Base-by-base conservation (phyloP, 257 asterid species). In the Galeopsis tetrahit region DNA sequence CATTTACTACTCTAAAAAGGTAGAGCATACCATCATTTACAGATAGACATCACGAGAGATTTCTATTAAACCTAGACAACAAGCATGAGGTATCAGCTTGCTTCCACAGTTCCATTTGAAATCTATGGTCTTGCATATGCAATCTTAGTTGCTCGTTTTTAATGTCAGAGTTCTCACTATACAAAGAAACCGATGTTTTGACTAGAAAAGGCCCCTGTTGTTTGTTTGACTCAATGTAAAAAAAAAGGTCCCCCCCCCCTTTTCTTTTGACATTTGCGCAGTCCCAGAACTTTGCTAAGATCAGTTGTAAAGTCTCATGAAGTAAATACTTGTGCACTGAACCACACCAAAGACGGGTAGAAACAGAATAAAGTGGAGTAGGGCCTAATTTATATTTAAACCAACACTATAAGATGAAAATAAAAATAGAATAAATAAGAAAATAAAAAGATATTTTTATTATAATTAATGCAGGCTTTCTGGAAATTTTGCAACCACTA, bases 401-500 rank as follows among this genome's bases (percentile, higher is more conserved):
- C 40, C 49, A 53, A 40, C 53, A 46, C 3, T 33, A 51, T 31
- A 21, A 33, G 15, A 63, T 42, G 15, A 71, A 43, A 35, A 17
- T 15, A 21, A 9, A 43, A 2, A 43, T 2, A 43, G 8, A 49
- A 49, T 49, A n/a, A 48, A 13, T 48, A 13, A 1, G 15, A 71
- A 43, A 43, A 17, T 6, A 53, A 53, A 53, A 15, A 7, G 32
- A 7, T 56, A 5, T 53, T 31, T 15, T 48, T 21, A 51, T 52
- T 67, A 76, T 35, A 49, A 48, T 62, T n/a, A 39, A 35, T 38
- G 56, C 40, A 67, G 76, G 42, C 8, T 60, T 58, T 52, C 40
- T 36, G 69, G 70, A 71, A 58, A 49, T 57, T 48, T 74, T 42
- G 39, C 75, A 42, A 78, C 58, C 39, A 43, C 36, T 17, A 72